Evolutionary conservation across 306 rosid species (phyloP).

Genomic region (Glycyrrhiza uralensis): DNA sequence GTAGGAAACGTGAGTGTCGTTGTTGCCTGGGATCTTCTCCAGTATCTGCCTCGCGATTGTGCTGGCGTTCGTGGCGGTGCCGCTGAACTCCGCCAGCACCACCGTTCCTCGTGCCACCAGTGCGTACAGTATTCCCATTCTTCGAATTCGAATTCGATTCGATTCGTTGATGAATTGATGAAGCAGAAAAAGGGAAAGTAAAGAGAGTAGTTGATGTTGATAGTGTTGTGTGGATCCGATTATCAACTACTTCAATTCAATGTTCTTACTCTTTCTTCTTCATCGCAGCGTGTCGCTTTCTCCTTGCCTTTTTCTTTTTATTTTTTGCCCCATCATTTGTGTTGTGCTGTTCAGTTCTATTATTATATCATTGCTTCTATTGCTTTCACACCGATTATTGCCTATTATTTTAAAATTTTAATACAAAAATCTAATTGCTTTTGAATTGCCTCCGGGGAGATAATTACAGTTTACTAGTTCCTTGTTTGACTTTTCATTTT

Average conservation of each 20-base stretch:
- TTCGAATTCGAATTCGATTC: neutral
- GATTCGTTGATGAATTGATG: neutral
- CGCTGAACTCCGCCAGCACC: conserved; percentile 76
- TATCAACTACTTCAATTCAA: neutral
- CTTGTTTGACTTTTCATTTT: too few species aligned
- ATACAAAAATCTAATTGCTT: too few species aligned
- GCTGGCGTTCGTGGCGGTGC: conserved; percentile 82
- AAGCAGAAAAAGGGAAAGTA: neutral
- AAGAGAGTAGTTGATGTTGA: too few species aligned
- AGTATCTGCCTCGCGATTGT: conserved; percentile 72
- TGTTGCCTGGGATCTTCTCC: conserved; percentile 76
- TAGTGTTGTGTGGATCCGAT: too few species aligned
- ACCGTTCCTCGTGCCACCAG: conserved; percentile 94
- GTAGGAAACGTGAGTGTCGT: conserved; percentile 80
- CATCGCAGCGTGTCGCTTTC: neutral
- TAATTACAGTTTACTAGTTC: too few species aligned
- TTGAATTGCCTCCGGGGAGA: too few species aligned
- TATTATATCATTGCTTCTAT: neutral
- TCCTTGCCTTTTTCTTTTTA: neutral
- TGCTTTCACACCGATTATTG: neutral
- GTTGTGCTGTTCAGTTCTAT: neutral
- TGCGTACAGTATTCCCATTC: conserved; percentile 81
- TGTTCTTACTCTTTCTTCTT: neutral
- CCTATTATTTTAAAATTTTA: neutral
- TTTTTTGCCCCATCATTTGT: neutral